These are phyloP conservation scores for Ophiocordyceps robertsii DNA, from an alignment of 2,329 filamentous ascomycete genomes.

Conservation along the genomic window DNA sequence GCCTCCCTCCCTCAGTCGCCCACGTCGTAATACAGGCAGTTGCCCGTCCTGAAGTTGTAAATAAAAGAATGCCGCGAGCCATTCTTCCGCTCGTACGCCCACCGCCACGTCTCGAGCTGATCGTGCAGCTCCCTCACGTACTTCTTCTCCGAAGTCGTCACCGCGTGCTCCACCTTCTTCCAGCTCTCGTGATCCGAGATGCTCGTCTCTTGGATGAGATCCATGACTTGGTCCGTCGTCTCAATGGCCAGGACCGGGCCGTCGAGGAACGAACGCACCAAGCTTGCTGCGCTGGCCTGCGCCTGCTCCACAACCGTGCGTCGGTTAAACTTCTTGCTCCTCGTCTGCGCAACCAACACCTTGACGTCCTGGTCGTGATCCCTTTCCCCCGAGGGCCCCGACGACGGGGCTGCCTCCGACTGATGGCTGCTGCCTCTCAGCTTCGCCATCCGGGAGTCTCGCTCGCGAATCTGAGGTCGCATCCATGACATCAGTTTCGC, in stretches of 20 bases:
- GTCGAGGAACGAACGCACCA: conserved; percentile 58
- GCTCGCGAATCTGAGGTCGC: conserved; percentile 67
- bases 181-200: conserved; percentile 74
- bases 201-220: conserved; percentile 58
- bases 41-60: conserved; percentile 80
- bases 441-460: conserved; percentile 45
- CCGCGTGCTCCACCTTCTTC: conserved; percentile 66
- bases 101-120: conserved; percentile 51
- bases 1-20: conserved; percentile 18
- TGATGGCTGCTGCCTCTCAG: conserved; percentile 18
- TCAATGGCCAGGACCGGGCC: conserved; percentile 82
- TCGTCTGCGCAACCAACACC: conserved; percentile 70
- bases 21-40: conserved; percentile 77
- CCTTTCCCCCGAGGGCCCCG: conserved; percentile 12
- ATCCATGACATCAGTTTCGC: conserved; percentile 69
- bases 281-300: conserved; percentile 40
- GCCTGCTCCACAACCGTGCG: conserved; percentile 75
- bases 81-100: conserved; percentile 37
- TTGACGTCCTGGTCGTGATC: conserved; percentile 58
- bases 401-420: conserved; percentile 14
- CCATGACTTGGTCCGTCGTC: conserved; percentile 70
- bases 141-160: conserved; percentile 63
- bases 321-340: conserved; percentile 85
- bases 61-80: conserved; percentile 65
- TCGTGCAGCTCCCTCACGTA: conserved; percentile 77